These are phyloP conservation scores for Trametes sp. DNA, from an alignment of 1,284 basidiomycete genomes.

Conservation along the genomic window DNA sequence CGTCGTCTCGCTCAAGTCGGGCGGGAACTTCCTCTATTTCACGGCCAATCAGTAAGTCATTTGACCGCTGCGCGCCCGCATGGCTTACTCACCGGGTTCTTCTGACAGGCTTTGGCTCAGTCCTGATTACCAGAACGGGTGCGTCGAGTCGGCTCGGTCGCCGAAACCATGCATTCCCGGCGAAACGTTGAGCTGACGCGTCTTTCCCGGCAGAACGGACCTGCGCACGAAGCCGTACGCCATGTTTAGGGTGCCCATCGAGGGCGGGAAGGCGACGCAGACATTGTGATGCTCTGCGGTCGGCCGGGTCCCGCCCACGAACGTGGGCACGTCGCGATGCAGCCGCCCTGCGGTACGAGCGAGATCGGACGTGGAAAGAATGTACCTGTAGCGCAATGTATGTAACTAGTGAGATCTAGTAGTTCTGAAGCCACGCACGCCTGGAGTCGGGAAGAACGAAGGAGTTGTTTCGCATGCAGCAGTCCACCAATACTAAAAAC, in stretches of 20 bases:
- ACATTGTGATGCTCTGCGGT: background rate
- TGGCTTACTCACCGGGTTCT: constrained; percentile 5
- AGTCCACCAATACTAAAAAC: background rate
- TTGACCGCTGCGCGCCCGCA: background rate
- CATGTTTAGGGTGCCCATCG: constrained; percentile 17
- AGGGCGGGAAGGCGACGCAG: constrained; percentile 11
- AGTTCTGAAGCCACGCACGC: background rate
- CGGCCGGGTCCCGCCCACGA: background rate
- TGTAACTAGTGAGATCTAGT: background rate
- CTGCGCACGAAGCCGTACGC: constrained; percentile 23
- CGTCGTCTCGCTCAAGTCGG: constrained; percentile 25
- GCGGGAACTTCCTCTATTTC: constrained; percentile 30
- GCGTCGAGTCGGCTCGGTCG: background rate
- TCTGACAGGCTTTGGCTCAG: constrained; percentile 29
- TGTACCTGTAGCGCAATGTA: background rate
- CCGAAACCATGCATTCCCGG: no score
- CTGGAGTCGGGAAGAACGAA: background rate
- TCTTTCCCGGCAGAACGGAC: constrained; percentile 4
- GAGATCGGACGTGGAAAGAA: background rate
- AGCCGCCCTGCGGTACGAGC: background rate
- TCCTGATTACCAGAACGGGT: constrained; percentile 33
- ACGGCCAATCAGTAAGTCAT: constrained; percentile 32
- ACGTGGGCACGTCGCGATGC: background rate
- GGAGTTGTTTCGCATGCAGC: background rate
- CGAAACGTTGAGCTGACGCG: background rate